Conservation (phyloP, 805 yeast genomes). For the Myxozyma nipponensis region DNA sequence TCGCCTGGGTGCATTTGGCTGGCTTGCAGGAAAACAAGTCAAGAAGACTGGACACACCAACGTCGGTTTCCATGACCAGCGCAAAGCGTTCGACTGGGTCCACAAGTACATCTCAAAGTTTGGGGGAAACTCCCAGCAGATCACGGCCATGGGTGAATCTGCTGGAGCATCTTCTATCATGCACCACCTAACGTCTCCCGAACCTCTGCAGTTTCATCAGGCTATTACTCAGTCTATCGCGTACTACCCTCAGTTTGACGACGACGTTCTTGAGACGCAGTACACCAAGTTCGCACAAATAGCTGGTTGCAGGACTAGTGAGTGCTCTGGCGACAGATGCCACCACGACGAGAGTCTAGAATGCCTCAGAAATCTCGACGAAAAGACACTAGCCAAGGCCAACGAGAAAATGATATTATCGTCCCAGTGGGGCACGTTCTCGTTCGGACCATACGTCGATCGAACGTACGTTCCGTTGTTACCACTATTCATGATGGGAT, state of each 20-base stretch:
- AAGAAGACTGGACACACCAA: slow-evolving; percentile 34
- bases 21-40: slow-evolving; percentile 33
- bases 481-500: slow-evolving; percentile 17
- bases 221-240: slow-evolving; percentile 28
- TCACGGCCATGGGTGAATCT: slow-evolving; percentile 40
- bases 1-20: slow-evolving; percentile 39
- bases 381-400: slow-evolving; percentile 5
- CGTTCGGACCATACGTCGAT: slow-evolving; percentile 28
- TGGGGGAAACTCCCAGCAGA: slow-evolving; percentile 40
- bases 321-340: no score
- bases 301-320: no score
- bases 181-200: slow-evolving; percentile 33
- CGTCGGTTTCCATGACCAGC: slow-evolving; percentile 40
- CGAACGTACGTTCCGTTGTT: slow-evolving; percentile 15
- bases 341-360: slow-evolving; percentile 8
- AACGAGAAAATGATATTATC: slow-evolving; percentile 10
- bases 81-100: slow-evolving; percentile 40
- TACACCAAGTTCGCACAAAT: slow-evolving; percentile 10
- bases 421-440: slow-evolving; percentile 19
- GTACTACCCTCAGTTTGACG: slow-evolving; percentile 22
- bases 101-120: slow-evolving; percentile 36
- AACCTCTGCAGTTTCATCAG: slow-evolving; percentile 25
- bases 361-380: slow-evolving; percentile 15
- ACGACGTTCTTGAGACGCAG: slow-evolving; percentile 8
- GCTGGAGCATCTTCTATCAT: slow-evolving; percentile 41